Conservation (phyloP, 768 basidiomycete species). For the Hydnomerulius pinastri region DNA sequence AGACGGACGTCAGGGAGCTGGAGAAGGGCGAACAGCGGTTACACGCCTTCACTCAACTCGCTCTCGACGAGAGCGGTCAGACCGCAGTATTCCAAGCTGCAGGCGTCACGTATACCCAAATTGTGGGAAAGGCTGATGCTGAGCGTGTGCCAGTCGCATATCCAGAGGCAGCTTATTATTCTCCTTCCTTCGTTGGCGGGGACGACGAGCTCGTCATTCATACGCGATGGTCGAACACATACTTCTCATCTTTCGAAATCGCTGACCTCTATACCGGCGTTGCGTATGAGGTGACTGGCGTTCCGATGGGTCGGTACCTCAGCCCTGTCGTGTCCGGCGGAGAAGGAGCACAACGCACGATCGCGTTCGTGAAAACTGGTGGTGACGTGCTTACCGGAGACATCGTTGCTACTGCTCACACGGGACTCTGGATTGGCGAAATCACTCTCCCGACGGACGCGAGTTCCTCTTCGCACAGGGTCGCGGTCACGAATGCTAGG, state of each 20-base stretch:
- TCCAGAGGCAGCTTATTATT: slow-evolving; percentile 56
- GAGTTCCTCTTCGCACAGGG: slow-evolving; percentile 20
- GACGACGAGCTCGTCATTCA: slow-evolving; percentile 55
- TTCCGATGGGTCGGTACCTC: slow-evolving; percentile 68
- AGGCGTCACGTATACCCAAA: slow-evolving; percentile 39
- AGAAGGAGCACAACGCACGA: slow-evolving; percentile 42
- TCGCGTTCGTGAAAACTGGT: slow-evolving; percentile 65
- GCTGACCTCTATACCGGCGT: slow-evolving; percentile 48
- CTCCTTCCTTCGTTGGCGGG: slow-evolving; percentile 56
- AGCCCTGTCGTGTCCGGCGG: slow-evolving; percentile 53
- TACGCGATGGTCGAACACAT: slow-evolving; percentile 65
- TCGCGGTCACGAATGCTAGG: slow-evolving; percentile 48
- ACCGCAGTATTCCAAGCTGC: slow-evolving; percentile 69
- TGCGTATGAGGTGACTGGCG: slow-evolving; percentile 51
- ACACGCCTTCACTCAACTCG: slow-evolving; percentile 61
- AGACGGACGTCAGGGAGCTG: slow-evolving; percentile 51
- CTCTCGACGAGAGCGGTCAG: slow-evolving; percentile 53
- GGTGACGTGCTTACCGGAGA: slow-evolving; percentile 63
- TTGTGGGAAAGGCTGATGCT: slow-evolving; percentile 27
- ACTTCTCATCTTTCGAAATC: slow-evolving; percentile 67
- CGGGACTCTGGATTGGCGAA: slow-evolving; percentile 67
- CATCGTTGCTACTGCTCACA: slow-evolving; percentile 61
- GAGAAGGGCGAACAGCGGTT: slow-evolving; percentile 61
- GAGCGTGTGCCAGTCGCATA: slow-evolving; percentile 51
- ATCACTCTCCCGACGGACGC: slow-evolving; percentile 47